A percentile compares a stretch with the other conserved stretches of the same genome.
These are phyloP conservation scores for Clonostachys byssicola DNA, from an alignment of 2,329 filamentous ascomycete species.

Conservation along the genomic window DNA sequence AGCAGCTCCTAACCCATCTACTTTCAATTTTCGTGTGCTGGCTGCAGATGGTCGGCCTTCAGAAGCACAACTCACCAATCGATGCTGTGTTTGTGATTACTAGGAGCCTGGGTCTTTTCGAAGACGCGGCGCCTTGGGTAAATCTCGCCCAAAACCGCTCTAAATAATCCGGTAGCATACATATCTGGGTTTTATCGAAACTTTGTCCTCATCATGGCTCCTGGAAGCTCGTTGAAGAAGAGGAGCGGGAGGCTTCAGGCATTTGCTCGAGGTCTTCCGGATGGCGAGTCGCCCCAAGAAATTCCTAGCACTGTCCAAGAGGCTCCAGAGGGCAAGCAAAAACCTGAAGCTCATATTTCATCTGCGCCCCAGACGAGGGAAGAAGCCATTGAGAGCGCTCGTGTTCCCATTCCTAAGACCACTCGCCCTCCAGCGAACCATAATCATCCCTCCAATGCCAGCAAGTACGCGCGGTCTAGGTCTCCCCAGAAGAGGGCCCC, in stretches of 20 bases:
- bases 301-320: background rate
- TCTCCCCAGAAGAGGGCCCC: background rate
- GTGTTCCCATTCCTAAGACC: conserved; percentile 2
- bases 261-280: conserved; percentile 19
- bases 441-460: background rate
- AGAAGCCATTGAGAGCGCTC: background rate
- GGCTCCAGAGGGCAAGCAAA: background rate
- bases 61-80: too few relatives aligned
- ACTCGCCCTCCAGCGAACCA: background rate
- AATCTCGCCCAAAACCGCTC: conserved; percentile 13
- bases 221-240: conserved; percentile 12
- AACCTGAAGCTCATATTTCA: background rate
- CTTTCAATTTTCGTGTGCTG: too few relatives aligned
- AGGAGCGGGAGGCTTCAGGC: conserved; percentile 20
- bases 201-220: too few relatives aligned
- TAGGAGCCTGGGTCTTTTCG: too few relatives aligned
- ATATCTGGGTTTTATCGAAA: conserved; percentile 14
- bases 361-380: conserved; percentile 1
- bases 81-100: too few relatives aligned
- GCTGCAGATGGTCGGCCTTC: too few relatives aligned
- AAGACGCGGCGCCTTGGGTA: too few relatives aligned
- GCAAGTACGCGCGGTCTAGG: background rate
- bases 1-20: too few relatives aligned
- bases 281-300: conserved; percentile 5
- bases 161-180: too few relatives aligned